Conservation (phyloP, 495 filamentous ascomycete genomes). For the Alectoria sarmentosa region DNA sequence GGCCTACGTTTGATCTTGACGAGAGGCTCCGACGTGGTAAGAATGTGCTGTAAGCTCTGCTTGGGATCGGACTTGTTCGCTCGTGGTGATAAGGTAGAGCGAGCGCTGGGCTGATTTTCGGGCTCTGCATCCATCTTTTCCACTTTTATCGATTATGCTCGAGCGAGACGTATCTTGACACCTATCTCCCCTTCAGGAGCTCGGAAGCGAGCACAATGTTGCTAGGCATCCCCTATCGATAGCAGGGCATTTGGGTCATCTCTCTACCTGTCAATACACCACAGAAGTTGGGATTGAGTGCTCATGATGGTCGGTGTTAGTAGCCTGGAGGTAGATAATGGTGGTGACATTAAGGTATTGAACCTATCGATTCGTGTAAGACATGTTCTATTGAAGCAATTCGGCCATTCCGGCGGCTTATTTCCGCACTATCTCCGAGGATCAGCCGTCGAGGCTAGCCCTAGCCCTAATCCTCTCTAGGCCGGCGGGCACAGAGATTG, state of each 20-base stretch:
- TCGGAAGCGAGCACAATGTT: conserved; percentile 1
- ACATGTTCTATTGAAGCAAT: neutral
- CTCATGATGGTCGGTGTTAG: neutral
- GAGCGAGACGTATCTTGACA: conserved; percentile 14
- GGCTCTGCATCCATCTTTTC: conserved; percentile 19
- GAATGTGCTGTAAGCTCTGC: conserved; percentile 28
- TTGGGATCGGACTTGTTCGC: conserved; percentile 26
- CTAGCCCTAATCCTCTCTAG: too few species aligned
- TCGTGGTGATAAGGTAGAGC: conserved; percentile 17
- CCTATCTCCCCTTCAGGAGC: neutral
- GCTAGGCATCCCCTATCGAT: conserved; percentile 3
- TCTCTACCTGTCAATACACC: neutral
- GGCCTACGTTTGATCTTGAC: conserved; percentile 10
- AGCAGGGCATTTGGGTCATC: neutral
- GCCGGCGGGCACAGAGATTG: too few species aligned
- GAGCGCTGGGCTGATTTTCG: conserved; percentile 16
- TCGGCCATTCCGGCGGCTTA: neutral
- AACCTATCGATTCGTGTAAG: neutral
- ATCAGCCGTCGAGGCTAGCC: neutral
- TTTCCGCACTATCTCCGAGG: neutral
- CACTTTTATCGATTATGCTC: conserved; percentile 12
- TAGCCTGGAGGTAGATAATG: neutral
- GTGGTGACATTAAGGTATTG: neutral
- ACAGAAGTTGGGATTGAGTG: neutral
- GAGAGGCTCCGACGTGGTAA: conserved; percentile 16